phyloP scores from a whole-genome alignment of 139 green algal species.

The Choricystis sp. region DNA sequence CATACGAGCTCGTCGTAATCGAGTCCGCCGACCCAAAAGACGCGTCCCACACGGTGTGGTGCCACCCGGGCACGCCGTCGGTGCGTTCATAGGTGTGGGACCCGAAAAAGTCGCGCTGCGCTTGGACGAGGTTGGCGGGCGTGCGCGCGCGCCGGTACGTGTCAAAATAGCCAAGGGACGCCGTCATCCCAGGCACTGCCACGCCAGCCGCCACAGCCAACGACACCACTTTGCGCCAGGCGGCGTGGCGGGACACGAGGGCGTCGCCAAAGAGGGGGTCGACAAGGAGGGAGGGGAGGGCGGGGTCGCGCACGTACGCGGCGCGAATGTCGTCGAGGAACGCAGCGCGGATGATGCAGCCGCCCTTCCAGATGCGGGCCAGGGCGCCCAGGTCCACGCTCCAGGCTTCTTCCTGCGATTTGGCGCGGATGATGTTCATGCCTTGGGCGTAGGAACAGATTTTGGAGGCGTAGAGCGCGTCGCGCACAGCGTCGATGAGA shows the following conservation, averaged over 20 bases:
- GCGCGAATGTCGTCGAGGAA: conserved; percentile 88
- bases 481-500: conserved; percentile 72
- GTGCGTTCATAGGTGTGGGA: conserved; percentile 90
- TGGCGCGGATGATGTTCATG: conserved; percentile 97
- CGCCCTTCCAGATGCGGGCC: conserved; percentile 95
- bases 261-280: conserved; percentile 75
- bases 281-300: conserved; percentile 72
- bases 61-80: conserved; percentile 62
- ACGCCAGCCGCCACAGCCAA: conserved; percentile 39
- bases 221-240: conserved; percentile 69
- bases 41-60: conserved; percentile 81
- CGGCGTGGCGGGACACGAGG: conserved; percentile 46
- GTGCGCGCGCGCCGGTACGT: conserved; percentile 68
- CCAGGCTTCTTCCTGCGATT: conserved; percentile 83
- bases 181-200: conserved; percentile 63
- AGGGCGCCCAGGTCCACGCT: conserved; percentile 77
- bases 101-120: conserved; percentile 97
- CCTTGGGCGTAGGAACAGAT: conserved; percentile 93
- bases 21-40: conserved; percentile 68
- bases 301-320: conserved; percentile 60
- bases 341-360: conserved; percentile 95
- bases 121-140: conserved; percentile 94
- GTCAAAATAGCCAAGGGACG: conserved; percentile 93
- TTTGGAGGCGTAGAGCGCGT: conserved; percentile 81
- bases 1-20: conserved; percentile 80